phyloP scores from a whole-genome alignment of 1,139 yeast species.

The Scheffersomyces illinoinensis region DNA sequence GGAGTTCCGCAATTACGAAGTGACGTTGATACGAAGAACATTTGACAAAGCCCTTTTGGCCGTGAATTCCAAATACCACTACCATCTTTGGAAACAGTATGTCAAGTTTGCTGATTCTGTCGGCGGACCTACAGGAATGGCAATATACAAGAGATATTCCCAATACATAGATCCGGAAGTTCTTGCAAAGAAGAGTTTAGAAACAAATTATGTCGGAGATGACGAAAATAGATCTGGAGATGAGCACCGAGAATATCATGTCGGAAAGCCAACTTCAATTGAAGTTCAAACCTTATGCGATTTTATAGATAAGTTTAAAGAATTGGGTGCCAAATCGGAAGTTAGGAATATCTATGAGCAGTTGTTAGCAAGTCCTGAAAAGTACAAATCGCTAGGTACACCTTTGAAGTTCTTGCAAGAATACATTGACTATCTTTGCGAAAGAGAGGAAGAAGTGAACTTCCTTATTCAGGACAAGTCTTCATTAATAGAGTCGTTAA shows the following conservation, averaged over 20 bases:
- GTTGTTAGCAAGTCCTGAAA: constrained; percentile 12
- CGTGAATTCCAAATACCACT: constrained; percentile 56
- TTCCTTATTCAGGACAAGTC: not conserved
- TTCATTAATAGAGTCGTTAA: constrained; percentile 16
- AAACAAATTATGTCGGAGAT: not conserved
- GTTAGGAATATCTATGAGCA: constrained; percentile 17
- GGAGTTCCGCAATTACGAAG: constrained; percentile 29
- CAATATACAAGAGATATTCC: constrained; percentile 47
- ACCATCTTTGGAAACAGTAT: constrained; percentile 60
- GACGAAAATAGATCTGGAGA: not conserved
- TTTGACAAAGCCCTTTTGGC: constrained; percentile 56
- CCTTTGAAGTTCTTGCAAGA: constrained; percentile 7
- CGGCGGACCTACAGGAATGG: constrained; percentile 43
- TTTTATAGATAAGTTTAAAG: constrained; percentile 24
- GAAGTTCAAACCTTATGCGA: constrained; percentile 9
- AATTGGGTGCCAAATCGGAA: constrained; percentile 20
- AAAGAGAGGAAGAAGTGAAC: not conserved
- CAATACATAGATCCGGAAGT: constrained; percentile 22
- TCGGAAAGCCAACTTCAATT: not conserved
- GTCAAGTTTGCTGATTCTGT: constrained; percentile 50
- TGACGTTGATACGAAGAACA: constrained; percentile 45
- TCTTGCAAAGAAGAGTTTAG: constrained; percentile 5
- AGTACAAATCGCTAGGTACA: constrained; percentile 12
- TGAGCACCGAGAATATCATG: not conserved
- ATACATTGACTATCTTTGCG: constrained; percentile 5